A percentile compares a stretch with the other conserved stretches of the same genome.
Evolutionary conservation across 2,329 filamentous ascomycete species (phyloP).

Genomic region (Drechslerella dactyloides): DNA sequence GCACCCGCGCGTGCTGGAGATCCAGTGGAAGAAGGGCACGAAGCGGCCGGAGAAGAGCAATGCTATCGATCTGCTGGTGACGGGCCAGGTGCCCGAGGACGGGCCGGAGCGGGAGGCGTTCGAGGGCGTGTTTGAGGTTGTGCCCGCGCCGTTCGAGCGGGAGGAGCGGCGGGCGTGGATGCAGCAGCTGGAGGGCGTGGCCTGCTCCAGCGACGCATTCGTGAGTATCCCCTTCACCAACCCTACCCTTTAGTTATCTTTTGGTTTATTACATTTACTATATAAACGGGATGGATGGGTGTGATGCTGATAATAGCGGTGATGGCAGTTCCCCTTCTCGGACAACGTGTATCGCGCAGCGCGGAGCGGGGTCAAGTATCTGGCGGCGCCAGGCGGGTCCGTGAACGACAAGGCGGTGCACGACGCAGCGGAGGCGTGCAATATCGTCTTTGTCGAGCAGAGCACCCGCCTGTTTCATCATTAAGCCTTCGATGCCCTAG

Average conservation of each 20-base stretch:
- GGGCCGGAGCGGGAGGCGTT: slow-evolving; percentile 80
- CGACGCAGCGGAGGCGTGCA: slow-evolving; percentile 86
- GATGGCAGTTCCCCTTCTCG: slow-evolving; percentile 84
- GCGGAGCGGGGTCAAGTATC: slow-evolving; percentile 90
- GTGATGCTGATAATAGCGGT: slow-evolving; percentile 14
- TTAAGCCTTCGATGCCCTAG: no score
- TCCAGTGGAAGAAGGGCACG: slow-evolving; percentile 97
- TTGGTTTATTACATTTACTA: neutral
- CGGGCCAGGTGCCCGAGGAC: slow-evolving; percentile 81
- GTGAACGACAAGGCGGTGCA: slow-evolving; percentile 84
- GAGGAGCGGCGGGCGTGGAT: slow-evolving; percentile 89
- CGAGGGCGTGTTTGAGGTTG: slow-evolving; percentile 86
- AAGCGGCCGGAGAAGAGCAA: slow-evolving; percentile 98
- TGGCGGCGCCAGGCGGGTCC: slow-evolving; percentile 88
- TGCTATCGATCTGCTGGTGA: slow-evolving; percentile 92
- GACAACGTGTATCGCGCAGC: slow-evolving; percentile 95
- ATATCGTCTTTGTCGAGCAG: slow-evolving; percentile 95
- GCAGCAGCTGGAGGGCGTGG: slow-evolving; percentile 78
- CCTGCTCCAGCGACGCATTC: slow-evolving; percentile 92
- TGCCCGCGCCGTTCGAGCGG: slow-evolving; percentile 79
- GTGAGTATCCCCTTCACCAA: slow-evolving; percentile 64
- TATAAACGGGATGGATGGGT: slow-evolving; percentile 32
- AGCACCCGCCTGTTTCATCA: slow-evolving; percentile 93
- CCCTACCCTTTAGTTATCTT: slow-evolving; percentile 6
- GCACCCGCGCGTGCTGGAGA: slow-evolving; percentile 82